Evolutionary conservation across 2,329 filamentous ascomycete species (phyloP).

Genomic region (Mycosphaerella arachidis): DNA sequence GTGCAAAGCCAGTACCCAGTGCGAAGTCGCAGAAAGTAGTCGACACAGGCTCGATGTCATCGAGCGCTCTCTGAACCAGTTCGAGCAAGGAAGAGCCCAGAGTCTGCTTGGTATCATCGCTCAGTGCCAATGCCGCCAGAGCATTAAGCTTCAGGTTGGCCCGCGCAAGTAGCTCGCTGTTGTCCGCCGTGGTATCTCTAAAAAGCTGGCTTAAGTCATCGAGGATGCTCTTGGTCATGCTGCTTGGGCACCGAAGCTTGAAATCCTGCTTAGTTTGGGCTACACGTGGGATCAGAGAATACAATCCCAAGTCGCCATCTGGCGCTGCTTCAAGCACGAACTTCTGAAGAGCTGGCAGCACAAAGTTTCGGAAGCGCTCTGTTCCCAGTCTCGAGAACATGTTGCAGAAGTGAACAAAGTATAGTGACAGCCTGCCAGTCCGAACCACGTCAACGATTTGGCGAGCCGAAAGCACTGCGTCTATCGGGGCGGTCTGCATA

Average conservation of each 20-base stretch:
- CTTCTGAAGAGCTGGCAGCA: constrained; percentile 77
- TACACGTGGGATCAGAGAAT: constrained; percentile 13
- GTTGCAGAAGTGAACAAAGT: constrained; percentile 82
- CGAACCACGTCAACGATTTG: constrained; percentile 61
- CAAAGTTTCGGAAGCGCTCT: constrained; percentile 71
- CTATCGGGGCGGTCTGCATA: constrained; percentile 73
- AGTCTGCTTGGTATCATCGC: constrained; percentile 1
- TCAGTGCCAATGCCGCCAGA: constrained; percentile 17
- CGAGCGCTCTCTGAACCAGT: constrained; percentile 16
- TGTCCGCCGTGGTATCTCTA: background rate
- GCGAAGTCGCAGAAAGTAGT: constrained; percentile 12
- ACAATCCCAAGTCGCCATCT: constrained; percentile 2
- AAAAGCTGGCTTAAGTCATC: background rate
- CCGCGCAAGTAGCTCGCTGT: constrained; percentile 2
- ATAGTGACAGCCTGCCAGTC: constrained; percentile 59
- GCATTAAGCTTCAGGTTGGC: constrained; percentile 17
- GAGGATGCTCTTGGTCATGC: background rate
- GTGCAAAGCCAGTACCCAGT: constrained; percentile 20
- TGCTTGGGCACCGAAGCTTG: constrained; percentile 8
- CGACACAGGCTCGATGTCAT: background rate
- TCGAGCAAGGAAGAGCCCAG: constrained; percentile 4
- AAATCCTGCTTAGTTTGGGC: constrained; percentile 7
- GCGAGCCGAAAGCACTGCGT: constrained; percentile 68
- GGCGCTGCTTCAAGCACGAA: constrained; percentile 61
- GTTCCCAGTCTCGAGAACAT: constrained; percentile 70